A percentile compares a stretch with the other conserved stretches of the same genome.
Conservation (phyloP, 75 land plant genomes). For the Pinus albicaulis region DNA sequence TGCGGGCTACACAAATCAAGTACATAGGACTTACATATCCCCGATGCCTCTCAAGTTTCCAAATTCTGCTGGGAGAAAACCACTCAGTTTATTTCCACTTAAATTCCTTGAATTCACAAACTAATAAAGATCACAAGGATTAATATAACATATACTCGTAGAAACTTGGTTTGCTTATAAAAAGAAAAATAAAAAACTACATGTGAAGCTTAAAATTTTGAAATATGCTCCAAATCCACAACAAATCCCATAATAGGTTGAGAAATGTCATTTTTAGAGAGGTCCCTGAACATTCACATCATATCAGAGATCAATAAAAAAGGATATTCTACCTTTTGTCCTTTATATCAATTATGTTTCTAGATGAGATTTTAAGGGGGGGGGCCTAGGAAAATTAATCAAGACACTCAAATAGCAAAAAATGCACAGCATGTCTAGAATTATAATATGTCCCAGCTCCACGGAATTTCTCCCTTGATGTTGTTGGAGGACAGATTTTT, state of each 20-base stretch:
- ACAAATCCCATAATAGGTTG: slow-evolving; percentile 77
- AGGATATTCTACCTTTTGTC: neutral
- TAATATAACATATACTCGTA: neutral
- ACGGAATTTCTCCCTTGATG: slow-evolving; percentile 76
- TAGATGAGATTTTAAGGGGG: too few relatives aligned
- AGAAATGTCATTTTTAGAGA: slow-evolving; percentile 64
- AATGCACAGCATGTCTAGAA: slow-evolving; percentile 85
- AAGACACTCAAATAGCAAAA: neutral
- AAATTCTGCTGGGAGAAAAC: slow-evolving; percentile 76
- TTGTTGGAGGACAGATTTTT: slow-evolving; percentile 85
- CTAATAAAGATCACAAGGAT: neutral
- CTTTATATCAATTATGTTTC: too few relatives aligned
- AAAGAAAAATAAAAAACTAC: neutral
- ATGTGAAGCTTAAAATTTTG: slow-evolving; percentile 46
- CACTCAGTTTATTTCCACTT: slow-evolving; percentile 66
- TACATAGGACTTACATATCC: slow-evolving; percentile 60
- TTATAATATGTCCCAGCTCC: slow-evolving; percentile 81
- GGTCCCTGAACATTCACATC: slow-evolving; percentile 44
- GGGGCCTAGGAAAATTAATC: too few relatives aligned
- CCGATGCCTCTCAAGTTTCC: slow-evolving; percentile 83
- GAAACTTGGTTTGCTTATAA: neutral
- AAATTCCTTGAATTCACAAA: slow-evolving; percentile 49
- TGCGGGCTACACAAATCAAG: neutral
- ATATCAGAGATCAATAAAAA: neutral
- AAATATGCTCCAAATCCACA: slow-evolving; percentile 89